phyloP scores from a whole-genome alignment of 2,329 filamentous ascomycete genomes.

The Venturia asperata region DNA sequence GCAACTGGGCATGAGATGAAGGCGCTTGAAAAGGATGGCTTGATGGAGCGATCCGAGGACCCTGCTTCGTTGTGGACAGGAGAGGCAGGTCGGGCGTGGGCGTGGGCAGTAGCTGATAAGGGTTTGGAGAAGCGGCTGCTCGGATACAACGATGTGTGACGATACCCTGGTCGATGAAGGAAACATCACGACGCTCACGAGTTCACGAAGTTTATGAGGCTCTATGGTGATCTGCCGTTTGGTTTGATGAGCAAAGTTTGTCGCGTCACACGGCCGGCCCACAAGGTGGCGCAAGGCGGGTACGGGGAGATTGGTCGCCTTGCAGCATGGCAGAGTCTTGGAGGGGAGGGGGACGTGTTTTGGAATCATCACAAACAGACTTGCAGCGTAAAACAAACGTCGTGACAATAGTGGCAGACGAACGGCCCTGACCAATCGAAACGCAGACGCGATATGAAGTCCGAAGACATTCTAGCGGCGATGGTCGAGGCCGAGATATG shows the following conservation, averaged over 20 bases:
- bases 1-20: slow-evolving; percentile 50
- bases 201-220: slow-evolving; percentile 3
- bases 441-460: neutral
- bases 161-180: neutral
- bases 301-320: neutral
- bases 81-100: slow-evolving; percentile 44
- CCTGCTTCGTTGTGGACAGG: slow-evolving; percentile 46
- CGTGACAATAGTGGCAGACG: neutral
- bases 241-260: neutral
- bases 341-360: neutral
- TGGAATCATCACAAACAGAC: slow-evolving; percentile 2
- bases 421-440: neutral
- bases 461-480: neutral
- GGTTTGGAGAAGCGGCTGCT: slow-evolving; percentile 41
- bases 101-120: slow-evolving; percentile 41
- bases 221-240: neutral
- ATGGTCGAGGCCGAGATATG: neutral
- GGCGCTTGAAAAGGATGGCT: slow-evolving; percentile 45
- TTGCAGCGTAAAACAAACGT: too few relatives aligned
- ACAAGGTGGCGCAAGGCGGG: slow-evolving; percentile 7
- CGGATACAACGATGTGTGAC: slow-evolving; percentile 45
- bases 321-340: neutral
- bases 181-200: neutral
- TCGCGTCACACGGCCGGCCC: neutral
- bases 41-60: slow-evolving; percentile 45